phyloP scores from a whole-genome alignment of 805 yeast species.

The Groenewaldozyma salmanticensis region DNA sequence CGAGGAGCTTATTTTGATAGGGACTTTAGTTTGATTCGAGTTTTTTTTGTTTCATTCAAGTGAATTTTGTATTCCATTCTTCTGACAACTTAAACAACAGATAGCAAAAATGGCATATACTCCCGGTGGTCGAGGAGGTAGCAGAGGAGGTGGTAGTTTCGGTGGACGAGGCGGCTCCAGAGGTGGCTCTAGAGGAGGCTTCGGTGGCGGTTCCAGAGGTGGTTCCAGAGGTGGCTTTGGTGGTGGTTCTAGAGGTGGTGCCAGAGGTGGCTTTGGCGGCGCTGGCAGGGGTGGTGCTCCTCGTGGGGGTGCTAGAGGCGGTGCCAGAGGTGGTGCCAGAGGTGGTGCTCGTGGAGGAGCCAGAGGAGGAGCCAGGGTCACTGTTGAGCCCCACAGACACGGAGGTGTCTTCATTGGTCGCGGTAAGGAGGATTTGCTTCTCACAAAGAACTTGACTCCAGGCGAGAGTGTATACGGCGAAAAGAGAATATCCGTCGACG shows the following conservation, averaged over 20 bases:
- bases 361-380: conserved; percentile 79
- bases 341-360: conserved; percentile 50
- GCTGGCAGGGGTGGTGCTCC: conserved; percentile 28
- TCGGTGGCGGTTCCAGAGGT: conserved; percentile 28
- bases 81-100: too few species aligned
- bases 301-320: conserved; percentile 42
- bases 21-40: too few species aligned
- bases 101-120: conserved; percentile 73
- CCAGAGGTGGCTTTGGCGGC: conserved; percentile 27
- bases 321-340: conserved; percentile 47
- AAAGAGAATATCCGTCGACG: conserved; percentile 90
- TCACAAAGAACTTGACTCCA: conserved; percentile 94
- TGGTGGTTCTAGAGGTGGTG: conserved; percentile 40
- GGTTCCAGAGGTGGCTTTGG: conserved; percentile 30
- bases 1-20: too few species aligned
- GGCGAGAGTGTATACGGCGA: conserved; percentile 99
- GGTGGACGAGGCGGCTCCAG: too few species aligned
- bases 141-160: too few species aligned
- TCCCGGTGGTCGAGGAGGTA: conserved; percentile 44
- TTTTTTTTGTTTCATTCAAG: too few species aligned
- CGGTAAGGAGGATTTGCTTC: conserved; percentile 97
- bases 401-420: conserved; percentile 98
- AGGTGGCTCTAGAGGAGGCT: conserved; percentile 10
- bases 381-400: conserved; percentile 97
- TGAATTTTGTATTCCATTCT: too few species aligned